phyloP scores from a whole-genome alignment of 1,139 yeast species.

The Geotrichum citri-aurantii region DNA sequence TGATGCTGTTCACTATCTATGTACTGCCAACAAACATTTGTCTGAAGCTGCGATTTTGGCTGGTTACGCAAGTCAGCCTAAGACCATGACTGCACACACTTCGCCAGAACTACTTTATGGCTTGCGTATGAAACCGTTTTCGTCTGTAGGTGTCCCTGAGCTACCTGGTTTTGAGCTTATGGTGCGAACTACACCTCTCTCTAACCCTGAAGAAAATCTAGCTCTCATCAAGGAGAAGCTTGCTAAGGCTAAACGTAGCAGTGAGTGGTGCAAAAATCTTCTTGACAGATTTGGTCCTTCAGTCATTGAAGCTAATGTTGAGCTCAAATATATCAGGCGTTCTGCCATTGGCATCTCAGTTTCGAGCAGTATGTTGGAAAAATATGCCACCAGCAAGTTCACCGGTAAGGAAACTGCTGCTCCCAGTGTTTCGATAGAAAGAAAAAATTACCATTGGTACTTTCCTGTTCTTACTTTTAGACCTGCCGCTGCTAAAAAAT shows the following conservation, averaged over 20 bases:
- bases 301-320: constrained; percentile 25
- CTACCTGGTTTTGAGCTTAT: constrained; percentile 10
- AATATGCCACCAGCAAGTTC: background rate
- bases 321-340: constrained; percentile 31
- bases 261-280: constrained; percentile 20
- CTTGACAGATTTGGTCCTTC: constrained; percentile 23
- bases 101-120: constrained; percentile 50
- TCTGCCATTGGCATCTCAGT: constrained; percentile 33
- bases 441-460: constrained; percentile 31
- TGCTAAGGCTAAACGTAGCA: constrained; percentile 3
- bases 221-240: constrained; percentile 2
- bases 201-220: background rate
- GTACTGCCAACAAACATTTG: constrained; percentile 40
- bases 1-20: constrained; percentile 37
- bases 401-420: constrained; percentile 5
- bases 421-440: constrained; percentile 16
- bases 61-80: constrained; percentile 21
- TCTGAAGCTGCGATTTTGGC: constrained; percentile 39
- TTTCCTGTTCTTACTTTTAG: constrained; percentile 31
- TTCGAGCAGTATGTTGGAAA: constrained; percentile 21
- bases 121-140: constrained; percentile 75
- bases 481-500: background rate
- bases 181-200: background rate
- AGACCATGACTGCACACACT: constrained; percentile 39
- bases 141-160: constrained; percentile 75